A percentile compares a stretch with the other conserved stretches of the same genome.
phyloP scores from a whole-genome alignment of 2,329 filamentous ascomycete genomes.

The Aspergillus transmontanensis region DNA sequence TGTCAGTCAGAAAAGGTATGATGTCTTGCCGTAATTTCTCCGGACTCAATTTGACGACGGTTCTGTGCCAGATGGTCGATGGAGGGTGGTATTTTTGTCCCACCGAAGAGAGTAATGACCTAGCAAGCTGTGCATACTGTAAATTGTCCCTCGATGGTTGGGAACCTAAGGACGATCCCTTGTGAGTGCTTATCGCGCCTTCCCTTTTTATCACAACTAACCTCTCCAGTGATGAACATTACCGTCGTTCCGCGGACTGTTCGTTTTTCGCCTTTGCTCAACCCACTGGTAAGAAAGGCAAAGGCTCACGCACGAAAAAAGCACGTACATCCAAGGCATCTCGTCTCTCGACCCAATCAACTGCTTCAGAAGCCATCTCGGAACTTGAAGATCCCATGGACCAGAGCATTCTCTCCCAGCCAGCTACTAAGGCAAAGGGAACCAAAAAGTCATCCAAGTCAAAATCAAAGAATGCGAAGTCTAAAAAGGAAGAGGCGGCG shows the following conservation, averaged over 20 bases:
- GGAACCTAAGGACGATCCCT: constrained; percentile 89
- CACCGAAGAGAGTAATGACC: constrained; percentile 78
- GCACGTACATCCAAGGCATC: constrained; percentile 68
- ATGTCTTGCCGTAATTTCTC: not conserved
- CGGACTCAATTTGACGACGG: constrained; percentile 21
- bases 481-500: constrained; percentile 43
- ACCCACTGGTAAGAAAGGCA: constrained; percentile 54
- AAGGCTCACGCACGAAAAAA: constrained; percentile 60
- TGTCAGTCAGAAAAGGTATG: constrained; percentile 82
- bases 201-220: constrained; percentile 19
- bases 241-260: constrained; percentile 75
- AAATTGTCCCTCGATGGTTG: constrained; percentile 87
- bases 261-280: constrained; percentile 74
- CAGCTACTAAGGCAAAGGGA: constrained; percentile 56
- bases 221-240: constrained; percentile 74
- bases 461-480: constrained; percentile 39
- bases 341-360: constrained; percentile 60
- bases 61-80: constrained; percentile 69
- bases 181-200: constrained; percentile 56
- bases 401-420: constrained; percentile 56
- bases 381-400: constrained; percentile 57
- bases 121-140: constrained; percentile 90
- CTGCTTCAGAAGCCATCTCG: constrained; percentile 47
- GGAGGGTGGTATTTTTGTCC: constrained; percentile 95
- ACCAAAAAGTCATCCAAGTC: constrained; percentile 46